Base-by-base conservation (phyloP, 2,329 filamentous ascomycete genomes). In the Cadophora sp. region DNA sequence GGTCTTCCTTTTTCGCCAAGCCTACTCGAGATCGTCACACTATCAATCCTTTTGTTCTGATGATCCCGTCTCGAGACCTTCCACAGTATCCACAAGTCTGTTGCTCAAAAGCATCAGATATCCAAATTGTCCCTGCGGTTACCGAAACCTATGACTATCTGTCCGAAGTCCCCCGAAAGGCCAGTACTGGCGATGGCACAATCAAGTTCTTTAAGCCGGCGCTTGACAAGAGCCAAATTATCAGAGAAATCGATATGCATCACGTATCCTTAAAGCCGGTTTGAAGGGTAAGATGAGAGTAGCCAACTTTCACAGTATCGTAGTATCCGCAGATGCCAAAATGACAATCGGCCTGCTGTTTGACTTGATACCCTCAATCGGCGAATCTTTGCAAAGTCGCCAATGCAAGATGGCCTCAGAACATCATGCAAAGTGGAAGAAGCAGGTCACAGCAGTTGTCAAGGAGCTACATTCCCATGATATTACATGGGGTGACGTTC, bases 401-500 rank as follows among this genome's bases (percentile, higher is more conserved):
- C 6, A 55, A 59, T 47, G 59, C 45, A 66, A 59, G 36, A 47
- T 63, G 33, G 63, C 63, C 51, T 53, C 51, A 1, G 64, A 63
- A 39, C 43, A 68, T 48, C 67, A 65, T 69, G 64, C 36, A 53
- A 66, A 50, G 33, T 70, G 68, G 68, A 61, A 61, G 47, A 33
- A 66, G 33, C 66, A 70, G 64, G 27, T 66, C n/a, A 65, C 68
- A 33, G 63, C 20, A 43, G 68, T 58, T n/a, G 59, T 72, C 8
- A 59, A 61, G 53, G 27, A 65, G 50, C 64, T 72, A 65, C 71
- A 73, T 62, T 47, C 56, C 18, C 43, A 58, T 53, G 67, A 63
- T 56, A 55, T 73, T 59, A 56, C 70, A 20, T 73, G 72, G 71
- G 69, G 70, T 27, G 71, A 74, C 53, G 71, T 66, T 33, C 65